Evolutionary conservation across 495 filamentous ascomycete species (phyloP).

Genomic region (Aspergillus nidulans): DNA sequence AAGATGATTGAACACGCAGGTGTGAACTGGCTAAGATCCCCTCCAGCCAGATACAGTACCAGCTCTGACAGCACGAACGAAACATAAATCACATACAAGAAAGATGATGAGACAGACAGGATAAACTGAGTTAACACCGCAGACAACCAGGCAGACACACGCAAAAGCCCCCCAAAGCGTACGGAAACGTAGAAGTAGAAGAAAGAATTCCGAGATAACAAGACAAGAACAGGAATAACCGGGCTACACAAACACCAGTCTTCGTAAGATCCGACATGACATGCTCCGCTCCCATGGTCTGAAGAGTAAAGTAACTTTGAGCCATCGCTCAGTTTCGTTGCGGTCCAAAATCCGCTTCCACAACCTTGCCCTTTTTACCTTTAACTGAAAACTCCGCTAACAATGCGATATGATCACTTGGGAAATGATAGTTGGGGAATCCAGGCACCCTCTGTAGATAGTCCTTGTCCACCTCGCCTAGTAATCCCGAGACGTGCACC

Average conservation of each 20-base stretch:
- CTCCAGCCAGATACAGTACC: not conserved
- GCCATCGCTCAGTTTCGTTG: conserved; percentile 43
- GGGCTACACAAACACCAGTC: conserved; percentile 41
- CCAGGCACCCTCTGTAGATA: conserved; percentile 89
- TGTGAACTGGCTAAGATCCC: not conserved
- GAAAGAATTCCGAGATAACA: conserved; percentile 36
- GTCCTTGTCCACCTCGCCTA: conserved; percentile 85
- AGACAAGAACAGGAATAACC: conserved; percentile 30
- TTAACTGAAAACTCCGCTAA: conserved; percentile 91
- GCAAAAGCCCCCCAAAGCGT: conserved; percentile 28
- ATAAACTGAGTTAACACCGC: conserved; percentile 20
- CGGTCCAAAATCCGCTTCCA: conserved; percentile 60
- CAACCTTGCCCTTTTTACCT: conserved; percentile 75
- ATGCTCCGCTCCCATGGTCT: conserved; percentile 23
- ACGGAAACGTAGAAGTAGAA: conserved; percentile 7
- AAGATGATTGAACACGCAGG: conserved; percentile 10
- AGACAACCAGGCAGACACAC: conserved; percentile 14
- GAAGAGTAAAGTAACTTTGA: not conserved
- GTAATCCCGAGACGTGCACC: conserved; percentile 77
- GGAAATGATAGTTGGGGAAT: conserved; percentile 96
- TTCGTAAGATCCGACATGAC: conserved; percentile 34
- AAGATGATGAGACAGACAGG: conserved; percentile 14
- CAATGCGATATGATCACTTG: conserved; percentile 91
- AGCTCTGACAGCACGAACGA: conserved; percentile 8
- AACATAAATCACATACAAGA: conserved; percentile 13